Evolutionary conservation across 495 filamentous ascomycete genomes (phyloP).

Genomic region (Xylaria flabelliformis): DNA sequence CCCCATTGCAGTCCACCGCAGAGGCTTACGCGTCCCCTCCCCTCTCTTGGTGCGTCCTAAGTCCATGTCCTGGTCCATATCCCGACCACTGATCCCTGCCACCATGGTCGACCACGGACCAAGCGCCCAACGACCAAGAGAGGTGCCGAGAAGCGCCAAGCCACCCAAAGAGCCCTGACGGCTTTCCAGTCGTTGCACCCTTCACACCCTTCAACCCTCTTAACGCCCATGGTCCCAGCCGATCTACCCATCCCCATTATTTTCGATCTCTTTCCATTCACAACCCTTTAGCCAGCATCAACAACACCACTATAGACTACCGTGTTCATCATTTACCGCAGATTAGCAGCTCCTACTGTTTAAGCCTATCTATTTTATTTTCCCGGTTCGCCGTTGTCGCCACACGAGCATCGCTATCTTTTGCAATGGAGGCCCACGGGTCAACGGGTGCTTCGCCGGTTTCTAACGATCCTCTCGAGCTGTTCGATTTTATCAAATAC

Average conservation of each 20-base stretch:
- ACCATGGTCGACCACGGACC: slow-evolving; percentile 36
- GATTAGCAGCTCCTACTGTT: background rate
- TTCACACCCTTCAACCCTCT: background rate
- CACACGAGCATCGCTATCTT: background rate
- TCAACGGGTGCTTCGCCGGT: slow-evolving; percentile 42
- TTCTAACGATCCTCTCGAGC: slow-evolving; percentile 32
- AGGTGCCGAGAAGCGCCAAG: slow-evolving; percentile 32
- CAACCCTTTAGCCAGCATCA: background rate
- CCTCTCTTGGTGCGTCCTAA: slow-evolving; percentile 37
- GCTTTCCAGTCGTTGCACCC: background rate
- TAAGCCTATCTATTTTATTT: too few species aligned
- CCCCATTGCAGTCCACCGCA: slow-evolving; percentile 30
- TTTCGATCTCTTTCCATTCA: slow-evolving; percentile 17
- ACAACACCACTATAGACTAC: background rate
- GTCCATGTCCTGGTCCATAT: slow-evolving; percentile 15
- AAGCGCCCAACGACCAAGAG: slow-evolving; percentile 28
- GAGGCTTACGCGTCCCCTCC: slow-evolving; percentile 49
- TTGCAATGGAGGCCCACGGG: slow-evolving; percentile 28
- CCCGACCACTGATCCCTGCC: slow-evolving; percentile 35
- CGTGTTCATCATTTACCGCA: background rate
- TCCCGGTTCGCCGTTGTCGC: background rate
- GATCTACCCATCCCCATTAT: slow-evolving; percentile 41
- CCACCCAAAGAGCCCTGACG: slow-evolving; percentile 20
- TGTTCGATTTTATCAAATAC: slow-evolving; percentile 57
- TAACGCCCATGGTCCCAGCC: slow-evolving; percentile 38